Evolutionary conservation across 768 basidiomycete species (phyloP), one percentile per base, ranked within the genome.

Genomic region (Obba rivulosa): DNA sequence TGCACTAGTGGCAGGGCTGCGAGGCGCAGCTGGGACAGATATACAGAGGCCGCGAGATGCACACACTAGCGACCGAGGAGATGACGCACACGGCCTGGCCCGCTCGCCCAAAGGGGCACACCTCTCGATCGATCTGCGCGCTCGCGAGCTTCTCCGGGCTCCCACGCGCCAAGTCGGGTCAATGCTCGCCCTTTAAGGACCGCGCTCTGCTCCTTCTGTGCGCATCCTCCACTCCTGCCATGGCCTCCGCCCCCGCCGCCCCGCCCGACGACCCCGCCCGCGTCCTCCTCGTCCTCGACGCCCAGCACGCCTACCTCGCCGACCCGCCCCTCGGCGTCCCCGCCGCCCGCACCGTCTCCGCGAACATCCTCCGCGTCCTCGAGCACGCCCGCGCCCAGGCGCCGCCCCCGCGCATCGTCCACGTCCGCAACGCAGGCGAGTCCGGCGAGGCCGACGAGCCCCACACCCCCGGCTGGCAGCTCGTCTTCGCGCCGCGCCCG

Each of bases 371-470:
- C 2, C 55, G 51, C 21, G 70, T 85, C 57, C 77, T 85, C 54
- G 34, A 61, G 13, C 59, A 67, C 28, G 83, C 81, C 2, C 76
- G 82, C 20, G 63, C 66, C 11, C 73, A 74, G 24, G 45, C 57
- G 1, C 71, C 72, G 0, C 72, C 76, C 3, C 62, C 65, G 41
- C 60, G 59, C 40, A 83, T 86, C 64, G 69, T 86, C 43, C 85
- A 86, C 60, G 73, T 85, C 50, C 81, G 83, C 51, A 85, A 85
- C 62, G 71, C 60, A 16, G 85, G 85, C 28, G 83, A 81, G 54
- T 53, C 57, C 1, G 76, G 81, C 35, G 83, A 86, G 13, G 62
- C 76, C 4, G 85, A 86, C 65, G 79, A 81, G 58, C 76, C 73
- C 0, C 53, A 69, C 51, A 66, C 77, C 0, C 60, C 71, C 1